These are phyloP conservation scores for Thalassiosira livingstoniorum DNA, from an alignment of 352 stramenopile species.

Conservation along the genomic window DNA sequence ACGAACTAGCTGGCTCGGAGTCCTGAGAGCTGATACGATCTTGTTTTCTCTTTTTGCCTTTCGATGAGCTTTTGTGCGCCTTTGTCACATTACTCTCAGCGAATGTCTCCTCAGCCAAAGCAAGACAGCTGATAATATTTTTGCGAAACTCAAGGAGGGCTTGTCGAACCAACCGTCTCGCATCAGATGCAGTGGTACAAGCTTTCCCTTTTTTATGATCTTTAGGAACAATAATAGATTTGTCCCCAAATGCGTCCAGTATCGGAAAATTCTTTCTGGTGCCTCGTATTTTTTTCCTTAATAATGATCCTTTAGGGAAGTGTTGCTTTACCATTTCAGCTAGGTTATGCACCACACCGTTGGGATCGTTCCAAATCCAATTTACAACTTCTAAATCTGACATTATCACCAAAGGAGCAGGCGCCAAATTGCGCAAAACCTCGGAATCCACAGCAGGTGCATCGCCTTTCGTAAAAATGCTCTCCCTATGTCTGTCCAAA, in stretches of 20 bases:
- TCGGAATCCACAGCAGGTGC: slow-evolving; percentile 46
- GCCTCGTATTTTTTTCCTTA: slow-evolving; percentile 37
- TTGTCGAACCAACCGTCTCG: slow-evolving; percentile 60
- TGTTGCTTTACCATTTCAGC: slow-evolving; percentile 53
- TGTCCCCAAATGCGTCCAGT: slow-evolving; percentile 43
- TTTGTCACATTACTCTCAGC: no score
- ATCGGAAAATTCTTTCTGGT: slow-evolving; percentile 46
- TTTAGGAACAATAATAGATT: slow-evolving; percentile 4
- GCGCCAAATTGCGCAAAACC: slow-evolving; percentile 62
- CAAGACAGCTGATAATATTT: slow-evolving; percentile 68
- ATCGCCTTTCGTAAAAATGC: slow-evolving; percentile 34
- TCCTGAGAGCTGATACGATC: no score
- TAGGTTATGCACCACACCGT: slow-evolving; percentile 68
- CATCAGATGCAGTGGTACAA: slow-evolving; percentile 59
- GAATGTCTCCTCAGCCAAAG: slow-evolving; percentile 51
- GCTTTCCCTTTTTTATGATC: slow-evolving; percentile 45
- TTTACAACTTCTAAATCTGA: slow-evolving; percentile 77
- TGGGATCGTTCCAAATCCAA: slow-evolving; percentile 79
- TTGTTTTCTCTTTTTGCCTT: no score
- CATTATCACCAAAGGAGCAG: slow-evolving; percentile 77
- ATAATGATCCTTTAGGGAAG: slow-evolving; percentile 44
- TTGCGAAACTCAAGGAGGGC: slow-evolving; percentile 73
- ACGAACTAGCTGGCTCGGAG: no score
- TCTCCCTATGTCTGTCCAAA: slow-evolving; percentile 82
- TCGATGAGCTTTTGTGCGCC: no score